These are phyloP conservation scores for Salvia hispanica DNA, from an alignment of 257 asterid species.

Conservation along the genomic window DNA sequence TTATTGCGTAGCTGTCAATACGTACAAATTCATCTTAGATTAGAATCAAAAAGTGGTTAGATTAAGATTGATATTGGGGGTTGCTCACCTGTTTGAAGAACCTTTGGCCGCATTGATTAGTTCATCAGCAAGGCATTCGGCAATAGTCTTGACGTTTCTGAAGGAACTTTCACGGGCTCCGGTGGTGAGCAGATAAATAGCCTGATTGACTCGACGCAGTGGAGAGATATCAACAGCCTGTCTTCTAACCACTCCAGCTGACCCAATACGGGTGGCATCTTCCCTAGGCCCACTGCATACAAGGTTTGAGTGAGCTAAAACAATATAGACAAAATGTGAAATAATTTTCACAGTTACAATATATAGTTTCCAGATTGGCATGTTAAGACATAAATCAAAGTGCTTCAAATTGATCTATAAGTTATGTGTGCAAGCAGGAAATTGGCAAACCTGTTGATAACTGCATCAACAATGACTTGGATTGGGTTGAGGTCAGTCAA, in stretches of 20 bases:
- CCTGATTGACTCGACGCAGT: conserved; percentile 59
- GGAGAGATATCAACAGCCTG: conserved; percentile 66
- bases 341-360: no score
- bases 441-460: conserved; percentile 47
- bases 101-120: conserved; percentile 55
- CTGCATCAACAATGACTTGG: conserved; percentile 61
- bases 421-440: not conserved
- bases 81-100: conserved; percentile 44
- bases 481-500: conserved; percentile 56
- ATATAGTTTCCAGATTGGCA: no score
- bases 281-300: conserved; percentile 47
- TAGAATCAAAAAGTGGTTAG: not conserved
- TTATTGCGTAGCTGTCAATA: conserved; percentile 73
- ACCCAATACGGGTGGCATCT: conserved; percentile 61
- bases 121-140: no score
- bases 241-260: conserved; percentile 60
- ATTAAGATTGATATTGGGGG: no score
- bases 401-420: not conserved
- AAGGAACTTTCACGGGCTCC: conserved; percentile 64
- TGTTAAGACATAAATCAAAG: no score
- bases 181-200: conserved; percentile 53
- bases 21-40: not conserved
- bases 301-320: not conserved
- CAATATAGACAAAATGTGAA: not conserved
- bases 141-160: conserved; percentile 35